Evolutionary conservation across 306 rosid genomes (phyloP), one percentile per base, ranked within the genome.

Genomic region (Glycyrrhiza uralensis): DNA sequence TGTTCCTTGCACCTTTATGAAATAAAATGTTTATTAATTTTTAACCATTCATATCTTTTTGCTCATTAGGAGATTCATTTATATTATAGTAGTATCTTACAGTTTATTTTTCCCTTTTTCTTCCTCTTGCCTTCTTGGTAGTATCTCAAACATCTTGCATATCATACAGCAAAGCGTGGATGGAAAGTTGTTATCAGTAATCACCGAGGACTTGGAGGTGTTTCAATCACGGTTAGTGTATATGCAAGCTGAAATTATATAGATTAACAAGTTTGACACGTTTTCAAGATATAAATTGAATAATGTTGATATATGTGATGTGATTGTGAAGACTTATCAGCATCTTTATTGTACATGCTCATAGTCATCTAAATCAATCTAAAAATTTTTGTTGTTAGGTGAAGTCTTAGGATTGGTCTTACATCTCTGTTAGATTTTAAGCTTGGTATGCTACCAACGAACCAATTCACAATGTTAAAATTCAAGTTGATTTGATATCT

Each of bases 131-230:
- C 47, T 7, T 18, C n/a, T 74, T 74, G 66, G 81, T 89, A 94
- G 99, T 94, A 94, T 80, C 80, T 94, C 78, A 91, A 85, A 85
- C 99, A 94, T 90, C 91, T 94, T 76, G 99, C 97, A 42, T 91
- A 84, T 77, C 74, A 75, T 76, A 86, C 89, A 6, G 96, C 91
- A 0, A 87, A 79, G 80, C 83, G 79, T 33, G 97, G 99, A 63
- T 94, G 99, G 99, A 79, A 89, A 57, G 88, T 88, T 47, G 91
- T 91, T 54, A 72, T 94, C 57, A 74, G 90, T 84, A 94, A 94
- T 77, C 99, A 91, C 82, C 85, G 99, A 75, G 99, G 99, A 36
- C 65, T 91, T 69, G 99, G 99, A 46, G 99, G 97, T 64, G 89
- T 94, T 80, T 84, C 99, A 59, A 79, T 94, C 59, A 94, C 99